Evolutionary conservation across 352 stramenopile genomes (phyloP), one percentile per base, ranked within the genome.

Genomic region (Plasmopara viticola): DNA sequence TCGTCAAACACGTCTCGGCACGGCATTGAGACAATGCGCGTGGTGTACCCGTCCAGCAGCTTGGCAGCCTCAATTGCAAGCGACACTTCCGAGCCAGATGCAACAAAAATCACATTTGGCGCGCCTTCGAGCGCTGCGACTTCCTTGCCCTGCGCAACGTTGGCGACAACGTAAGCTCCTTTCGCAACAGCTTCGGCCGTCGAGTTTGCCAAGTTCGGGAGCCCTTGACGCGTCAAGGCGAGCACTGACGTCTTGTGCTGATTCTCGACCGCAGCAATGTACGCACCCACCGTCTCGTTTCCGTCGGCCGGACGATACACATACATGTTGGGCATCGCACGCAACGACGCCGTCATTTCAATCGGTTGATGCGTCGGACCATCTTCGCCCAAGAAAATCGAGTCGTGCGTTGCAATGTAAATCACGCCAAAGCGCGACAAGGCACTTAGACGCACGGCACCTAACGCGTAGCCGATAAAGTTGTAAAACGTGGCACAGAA

Each of bases 401-500:
- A 97, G 81, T 99, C 97, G 81, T 99, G 97, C 25, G 97, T 99
- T 60, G 98, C 97, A 33, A 99, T 80, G 78, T 98, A 99, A 47
- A 99, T 81, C 34, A 99, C 83, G 56, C 94, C 92, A 56, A 98
- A 95, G 25, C 78, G 84, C n/a, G 84, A 97, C 39, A 99, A 77
- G 35, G 96, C 96, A 49, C 86, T 95, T 35, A 98, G 67, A 58
- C 97, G 90, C 58, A 99, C 94, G 25, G 90, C 84, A 53, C 96
- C 96, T 38, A 98, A 64, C 15, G 90, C 95, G 68, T 99, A 99
- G 50, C 96, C 96, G 60, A 97, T 97, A 79, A 99, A 99, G 78
- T 98, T 98, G 68, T 99, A 95, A 78, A 99, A 99, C 35, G 97
- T 99, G 42, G 96, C 96, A 74, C 95, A 98, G 79, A 98, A 99